phyloP scores from a whole-genome alignment of 805 yeast genomes.

The Cyberlindnera misumaiensis region DNA sequence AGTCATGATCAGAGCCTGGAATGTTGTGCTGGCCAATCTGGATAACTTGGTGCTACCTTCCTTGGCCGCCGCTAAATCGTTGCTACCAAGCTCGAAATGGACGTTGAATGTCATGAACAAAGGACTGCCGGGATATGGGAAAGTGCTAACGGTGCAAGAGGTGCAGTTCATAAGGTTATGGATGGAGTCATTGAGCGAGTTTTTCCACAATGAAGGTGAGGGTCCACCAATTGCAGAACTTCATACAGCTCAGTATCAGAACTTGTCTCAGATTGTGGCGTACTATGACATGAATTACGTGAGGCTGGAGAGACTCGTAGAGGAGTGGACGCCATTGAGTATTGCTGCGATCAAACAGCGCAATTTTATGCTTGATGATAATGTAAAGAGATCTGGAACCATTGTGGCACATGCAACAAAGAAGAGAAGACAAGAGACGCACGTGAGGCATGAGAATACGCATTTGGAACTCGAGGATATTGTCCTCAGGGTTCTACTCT shows the following conservation, averaged over 20 bases:
- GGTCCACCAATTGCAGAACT: constrained; percentile 68
- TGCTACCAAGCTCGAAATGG: not conserved
- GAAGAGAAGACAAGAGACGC: constrained; percentile 34
- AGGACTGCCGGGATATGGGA: constrained; percentile 41
- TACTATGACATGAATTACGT: constrained; percentile 48
- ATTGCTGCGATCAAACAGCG: constrained; percentile 41
- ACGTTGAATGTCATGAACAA: constrained; percentile 13
- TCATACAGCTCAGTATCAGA: constrained; percentile 58
- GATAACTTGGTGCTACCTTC: constrained; percentile 74
- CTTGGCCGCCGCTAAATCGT: constrained; percentile 36
- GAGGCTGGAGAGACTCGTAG: constrained; percentile 50
- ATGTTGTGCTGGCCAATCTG: constrained; percentile 57
- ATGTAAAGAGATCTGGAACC: constrained; percentile 37
- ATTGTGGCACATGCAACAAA: constrained; percentile 68
- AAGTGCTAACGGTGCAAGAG: constrained; percentile 51
- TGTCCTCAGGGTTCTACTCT: constrained; percentile 60
- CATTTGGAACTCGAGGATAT: constrained; percentile 46
- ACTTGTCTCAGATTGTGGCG: constrained; percentile 54
- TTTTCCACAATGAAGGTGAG: constrained; percentile 74
- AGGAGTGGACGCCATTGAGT: constrained; percentile 49
- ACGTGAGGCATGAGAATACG: not conserved
- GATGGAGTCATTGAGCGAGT: constrained; percentile 64
- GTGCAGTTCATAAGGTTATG: constrained; percentile 64
- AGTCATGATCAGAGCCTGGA: constrained; percentile 79
- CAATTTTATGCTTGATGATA: constrained; percentile 33